Base-by-base conservation (phyloP, 192 early-diverging fungal genomes). In the Podila epigama region DNA sequence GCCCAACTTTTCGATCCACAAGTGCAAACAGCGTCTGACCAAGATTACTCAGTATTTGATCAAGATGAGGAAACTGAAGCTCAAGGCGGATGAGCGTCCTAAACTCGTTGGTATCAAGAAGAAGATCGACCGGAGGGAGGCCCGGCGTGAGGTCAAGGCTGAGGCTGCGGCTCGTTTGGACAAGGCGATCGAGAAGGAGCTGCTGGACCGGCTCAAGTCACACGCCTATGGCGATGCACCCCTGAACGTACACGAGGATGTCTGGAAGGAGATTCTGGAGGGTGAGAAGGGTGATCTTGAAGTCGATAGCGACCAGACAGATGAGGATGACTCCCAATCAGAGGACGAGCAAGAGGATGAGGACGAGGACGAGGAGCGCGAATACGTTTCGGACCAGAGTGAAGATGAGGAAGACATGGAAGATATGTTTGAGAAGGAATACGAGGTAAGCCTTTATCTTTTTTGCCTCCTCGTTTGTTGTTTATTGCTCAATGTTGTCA, bases 31-130 rank as follows among this genome's bases (percentile, higher is more conserved):
- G 77, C 88, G 97, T 52, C 63, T 97, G 52, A 98, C 96, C 35
- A 97, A 96, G 85, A 94, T 97, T 53, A 97, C 94, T 32, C 96
- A 99, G 79, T 97, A 96, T 60, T 83, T 99, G 51, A 95, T 97
- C 71, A 89, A 94, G 67, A 96, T 95, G 92, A 89, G 97, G 63
- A 90, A 92, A 70, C 85, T 99, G 62, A 88, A 89, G 59, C 82
- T 96, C 28, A 96, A 95, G 79, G 91, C 89, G 66, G 86, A 64
- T 39, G 75, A 82, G 62, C 75, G 87, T 42, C 87, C 93, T 51
- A 91, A 93, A 54, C 79, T 99, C 41, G 90, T 96, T 52, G 89
- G 91, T 1, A 89, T 99, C 81, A 95, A 94, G 72, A 97, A 97
- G 85, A 99, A 97, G 87, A 71, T 95, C 29, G 97, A 99, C 66